A percentile compares a stretch with the other conserved stretches of the same genome.
phyloP scores from a whole-genome alignment of 768 basidiomycete genomes.

The Russula griseocarnosa region DNA sequence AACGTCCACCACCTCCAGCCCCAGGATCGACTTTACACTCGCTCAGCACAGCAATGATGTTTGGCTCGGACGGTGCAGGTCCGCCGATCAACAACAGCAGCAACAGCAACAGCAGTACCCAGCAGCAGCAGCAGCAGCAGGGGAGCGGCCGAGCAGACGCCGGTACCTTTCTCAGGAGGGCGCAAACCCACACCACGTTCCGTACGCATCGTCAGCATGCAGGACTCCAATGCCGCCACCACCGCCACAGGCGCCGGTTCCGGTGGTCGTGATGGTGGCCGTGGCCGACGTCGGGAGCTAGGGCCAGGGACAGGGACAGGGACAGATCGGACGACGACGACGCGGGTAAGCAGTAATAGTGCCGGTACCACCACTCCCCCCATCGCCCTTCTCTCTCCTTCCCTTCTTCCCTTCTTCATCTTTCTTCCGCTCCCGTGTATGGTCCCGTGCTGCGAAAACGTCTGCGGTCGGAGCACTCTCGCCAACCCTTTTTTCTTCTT shows the following conservation, averaged over 20 bases:
- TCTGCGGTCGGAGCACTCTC: slow-evolving; percentile 37
- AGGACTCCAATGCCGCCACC: slow-evolving; percentile 36
- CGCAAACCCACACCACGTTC: slow-evolving; percentile 76
- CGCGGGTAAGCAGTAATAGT: slow-evolving; percentile 39
- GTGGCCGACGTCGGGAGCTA: slow-evolving; percentile 39
- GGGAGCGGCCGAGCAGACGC: slow-evolving; percentile 13
- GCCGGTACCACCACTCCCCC: slow-evolving; percentile 20
- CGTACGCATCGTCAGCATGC: slow-evolving; percentile 73
- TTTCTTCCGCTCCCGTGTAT: slow-evolving; percentile 45
- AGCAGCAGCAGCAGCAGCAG: no score
- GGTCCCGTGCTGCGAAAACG: slow-evolving; percentile 52
- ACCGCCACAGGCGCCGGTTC: background rate
- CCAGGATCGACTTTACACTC: slow-evolving; percentile 69
- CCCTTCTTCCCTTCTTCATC: background rate
- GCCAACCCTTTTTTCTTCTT: slow-evolving; percentile 45
- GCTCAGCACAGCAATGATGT: slow-evolving; percentile 42
- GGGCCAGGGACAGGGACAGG: slow-evolving; percentile 40
- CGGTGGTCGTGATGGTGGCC: background rate
- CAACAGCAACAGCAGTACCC: no score
- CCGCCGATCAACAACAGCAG: background rate
- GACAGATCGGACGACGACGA: slow-evolving; percentile 53
- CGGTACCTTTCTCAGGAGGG: slow-evolving; percentile 47
- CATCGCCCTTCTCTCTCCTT: background rate
- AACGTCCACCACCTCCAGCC: slow-evolving; percentile 68
- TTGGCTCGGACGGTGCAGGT: slow-evolving; percentile 16